phyloP scores from a whole-genome alignment of 2,329 filamentous ascomycete genomes.

The Ophiostoma tasmaniense region DNA sequence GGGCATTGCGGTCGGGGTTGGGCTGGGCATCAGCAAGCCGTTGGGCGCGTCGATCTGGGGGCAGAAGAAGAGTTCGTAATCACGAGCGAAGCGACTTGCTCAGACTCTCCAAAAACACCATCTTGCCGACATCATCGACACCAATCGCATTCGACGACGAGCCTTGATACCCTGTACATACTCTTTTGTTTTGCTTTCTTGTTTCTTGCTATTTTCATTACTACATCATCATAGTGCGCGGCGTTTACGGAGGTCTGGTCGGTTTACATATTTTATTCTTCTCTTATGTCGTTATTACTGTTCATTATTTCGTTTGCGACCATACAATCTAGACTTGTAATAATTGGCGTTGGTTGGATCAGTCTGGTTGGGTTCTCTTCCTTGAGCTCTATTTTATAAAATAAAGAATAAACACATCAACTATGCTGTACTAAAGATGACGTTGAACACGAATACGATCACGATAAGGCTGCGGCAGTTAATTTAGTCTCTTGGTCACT shows the following conservation, averaged over 20 bases:
- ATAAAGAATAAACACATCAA: too few species aligned
- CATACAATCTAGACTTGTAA: neutral
- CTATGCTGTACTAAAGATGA: neutral
- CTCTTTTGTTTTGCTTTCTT: too few species aligned
- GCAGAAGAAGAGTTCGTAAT: neutral
- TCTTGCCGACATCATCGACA: too few species aligned
- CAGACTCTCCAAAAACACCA: neutral
- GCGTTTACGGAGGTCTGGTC: neutral
- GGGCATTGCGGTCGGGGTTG: conserved; percentile 46
- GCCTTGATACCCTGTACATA: neutral
- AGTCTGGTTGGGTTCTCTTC: neutral
- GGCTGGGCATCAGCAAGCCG: conserved; percentile 53
- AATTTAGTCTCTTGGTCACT: too few species aligned
- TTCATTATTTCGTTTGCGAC: neutral
- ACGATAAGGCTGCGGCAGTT: neutral
- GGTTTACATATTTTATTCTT: neutral
- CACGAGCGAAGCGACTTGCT: neutral
- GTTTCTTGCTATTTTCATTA: neutral
- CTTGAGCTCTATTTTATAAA: too few species aligned
- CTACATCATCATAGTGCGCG: neutral
- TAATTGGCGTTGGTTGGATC: neutral
- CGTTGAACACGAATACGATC: neutral
- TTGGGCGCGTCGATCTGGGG: conserved; percentile 51
- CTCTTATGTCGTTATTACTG: neutral
- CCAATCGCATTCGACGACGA: too few species aligned